Base-by-base conservation (phyloP, 257 asterid species). In the Agastache rugosa region DNA sequence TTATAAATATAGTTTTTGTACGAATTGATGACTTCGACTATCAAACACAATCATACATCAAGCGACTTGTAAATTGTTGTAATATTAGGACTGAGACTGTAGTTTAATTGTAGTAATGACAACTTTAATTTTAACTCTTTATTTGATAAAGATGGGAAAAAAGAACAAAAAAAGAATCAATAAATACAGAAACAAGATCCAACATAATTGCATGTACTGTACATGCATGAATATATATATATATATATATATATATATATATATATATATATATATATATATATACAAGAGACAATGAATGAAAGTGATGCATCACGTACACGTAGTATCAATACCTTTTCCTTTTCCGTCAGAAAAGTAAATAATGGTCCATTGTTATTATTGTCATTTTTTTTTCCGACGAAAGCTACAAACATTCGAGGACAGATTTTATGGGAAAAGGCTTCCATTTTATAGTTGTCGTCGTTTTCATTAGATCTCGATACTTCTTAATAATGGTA, bases 291-390 rank as follows among this genome's bases (percentile, higher is more conserved):
- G 75, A 62, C 68, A 61, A 76, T 67, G 6, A 9, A 10, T 73
- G 80, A 77, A 42, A 77, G 77, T 74, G 85, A 81, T 53, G 74
- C 35, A 51, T 77, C 82, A 77, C 77, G 76, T 77, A 71, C 82
- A 77, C 77, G 76, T 77, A 44, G 42, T 61, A 42, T 69, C 25
- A 16, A 55, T 31, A 53, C 73, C 69, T 77, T 74, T 77, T 63
- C n/a, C 51, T 67, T 51, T 67, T 34, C 25, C 44, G 77, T 70
- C 76, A 72, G 64, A 8, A 34, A 29, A 77, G 8, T 19, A 53
- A 17, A n/a, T 6, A 69, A 73, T 75, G 85, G 88, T 73, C 84
- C 84, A 75, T 66, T 63, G 6, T 16, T 11, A 48, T 48, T 48
- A 53, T 59, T 35, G 39, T 35, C 27, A 17, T 17, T 17, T 51